phyloP scores from a whole-genome alignment of 192 early-diverging fungal genomes.

The Linderina pennispora region DNA sequence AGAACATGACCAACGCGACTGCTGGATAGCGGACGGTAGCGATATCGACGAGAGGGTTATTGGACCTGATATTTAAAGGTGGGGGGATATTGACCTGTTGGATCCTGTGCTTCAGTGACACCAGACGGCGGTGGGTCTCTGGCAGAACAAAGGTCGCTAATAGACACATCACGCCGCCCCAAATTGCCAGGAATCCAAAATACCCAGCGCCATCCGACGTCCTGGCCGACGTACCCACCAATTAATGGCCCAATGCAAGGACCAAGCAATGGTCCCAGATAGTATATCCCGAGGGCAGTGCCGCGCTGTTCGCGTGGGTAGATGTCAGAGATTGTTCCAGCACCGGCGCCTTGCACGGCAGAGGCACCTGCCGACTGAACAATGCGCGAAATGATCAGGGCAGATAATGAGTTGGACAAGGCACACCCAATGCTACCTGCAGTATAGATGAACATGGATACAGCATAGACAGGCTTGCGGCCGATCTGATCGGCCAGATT shows the following conservation, averaged over 20 bases:
- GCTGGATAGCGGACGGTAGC: slow-evolving; percentile 24
- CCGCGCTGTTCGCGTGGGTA: slow-evolving; percentile 49
- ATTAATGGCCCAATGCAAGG: slow-evolving; percentile 50
- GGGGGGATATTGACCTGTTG: slow-evolving; percentile 34
- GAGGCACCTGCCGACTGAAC: slow-evolving; percentile 46
- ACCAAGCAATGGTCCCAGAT: slow-evolving; percentile 46
- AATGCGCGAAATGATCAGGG: slow-evolving; percentile 45
- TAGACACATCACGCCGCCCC: slow-evolving; percentile 46
- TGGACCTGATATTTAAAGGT: slow-evolving; percentile 9
- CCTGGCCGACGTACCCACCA: slow-evolving; percentile 49
- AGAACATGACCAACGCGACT: slow-evolving; percentile 24
- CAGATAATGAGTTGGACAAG: slow-evolving; percentile 23
- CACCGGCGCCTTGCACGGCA: slow-evolving; percentile 45
- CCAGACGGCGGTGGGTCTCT: slow-evolving; percentile 49
- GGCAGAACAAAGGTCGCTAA: slow-evolving; percentile 51
- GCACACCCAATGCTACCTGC: slow-evolving; percentile 47
- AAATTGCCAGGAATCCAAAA: slow-evolving; percentile 55
- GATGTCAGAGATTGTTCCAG: slow-evolving; percentile 50
- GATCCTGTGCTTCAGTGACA: slow-evolving; percentile 21
- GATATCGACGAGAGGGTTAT: slow-evolving; percentile 36
- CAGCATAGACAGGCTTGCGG: slow-evolving; percentile 41
- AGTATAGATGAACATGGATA: slow-evolving; percentile 38
- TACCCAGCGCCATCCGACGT: slow-evolving; percentile 50
- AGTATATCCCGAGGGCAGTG: slow-evolving; percentile 50
- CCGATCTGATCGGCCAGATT: slow-evolving; percentile 49